These are phyloP conservation scores for Penicillium nordicum DNA, from an alignment of 2,329 filamentous ascomycete species.

Conservation along the genomic window DNA sequence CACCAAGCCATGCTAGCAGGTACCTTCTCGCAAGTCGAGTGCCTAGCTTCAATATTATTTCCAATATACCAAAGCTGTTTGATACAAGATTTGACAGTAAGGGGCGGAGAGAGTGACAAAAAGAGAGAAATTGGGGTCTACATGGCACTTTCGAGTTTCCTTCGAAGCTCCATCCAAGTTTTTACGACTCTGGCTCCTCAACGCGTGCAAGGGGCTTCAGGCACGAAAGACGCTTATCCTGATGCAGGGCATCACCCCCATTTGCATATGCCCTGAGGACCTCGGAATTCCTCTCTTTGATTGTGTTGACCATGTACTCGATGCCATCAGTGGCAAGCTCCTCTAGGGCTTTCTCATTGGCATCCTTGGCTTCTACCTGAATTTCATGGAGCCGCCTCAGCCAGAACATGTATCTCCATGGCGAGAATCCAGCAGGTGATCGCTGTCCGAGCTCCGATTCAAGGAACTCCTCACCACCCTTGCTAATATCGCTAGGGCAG, in stretches of 20 bases:
- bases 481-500: slow-evolving; percentile 16
- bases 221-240: slow-evolving; percentile 13
- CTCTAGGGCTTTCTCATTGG: slow-evolving; percentile 17
- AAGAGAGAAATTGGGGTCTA: neutral
- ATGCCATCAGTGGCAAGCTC: slow-evolving; percentile 21
- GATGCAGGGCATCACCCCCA: slow-evolving; percentile 9
- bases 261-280: slow-evolving; percentile 14
- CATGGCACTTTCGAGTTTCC: neutral
- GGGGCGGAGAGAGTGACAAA: neutral
- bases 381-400: slow-evolving; percentile 26
- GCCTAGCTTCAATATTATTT: no score
- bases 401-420: slow-evolving; percentile 29
- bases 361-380: slow-evolving; percentile 17
- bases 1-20: no score
- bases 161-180: neutral
- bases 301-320: slow-evolving; percentile 14
- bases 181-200: neutral
- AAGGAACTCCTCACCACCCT: slow-evolving; percentile 18
- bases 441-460: slow-evolving; percentile 24
- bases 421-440: slow-evolving; percentile 21
- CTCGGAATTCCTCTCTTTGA: slow-evolving; percentile 18
- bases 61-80: no score
- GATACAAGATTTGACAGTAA: no score
- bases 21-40: no score
- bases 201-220: neutral